phyloP scores from a whole-genome alignment of 805 yeast genomes.

The Hanseniaspora taiwanica region DNA sequence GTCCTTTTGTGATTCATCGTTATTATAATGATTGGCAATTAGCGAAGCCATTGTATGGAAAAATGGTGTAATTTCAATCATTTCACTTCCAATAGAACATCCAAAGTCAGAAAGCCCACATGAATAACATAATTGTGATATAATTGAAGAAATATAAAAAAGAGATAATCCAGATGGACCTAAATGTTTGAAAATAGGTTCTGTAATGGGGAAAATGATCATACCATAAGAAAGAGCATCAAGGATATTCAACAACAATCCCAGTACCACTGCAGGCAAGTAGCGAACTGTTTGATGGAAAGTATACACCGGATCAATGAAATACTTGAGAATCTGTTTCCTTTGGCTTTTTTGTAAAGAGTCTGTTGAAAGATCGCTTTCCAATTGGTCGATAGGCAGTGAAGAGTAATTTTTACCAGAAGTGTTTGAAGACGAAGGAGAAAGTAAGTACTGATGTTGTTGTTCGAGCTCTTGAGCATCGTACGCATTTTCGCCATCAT shows the following conservation, averaged over 20 bases:
- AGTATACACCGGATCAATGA: not conserved
- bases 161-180: slow-evolving; percentile 87
- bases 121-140: slow-evolving; percentile 79
- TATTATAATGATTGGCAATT: slow-evolving; percentile 31
- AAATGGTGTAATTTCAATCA: slow-evolving; percentile 98
- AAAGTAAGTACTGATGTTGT: not conserved
- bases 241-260: slow-evolving; percentile 70
- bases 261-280: slow-evolving; percentile 73
- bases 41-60: slow-evolving; percentile 87
- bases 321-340: not conserved
- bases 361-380: no score
- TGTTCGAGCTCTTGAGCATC: not conserved
- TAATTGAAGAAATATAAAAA: slow-evolving; percentile 86
- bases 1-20: slow-evolving; percentile 33
- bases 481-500: slow-evolving; percentile 1
- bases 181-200: slow-evolving; percentile 56
- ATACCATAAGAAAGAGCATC: slow-evolving; percentile 95
- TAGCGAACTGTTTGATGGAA: slow-evolving; percentile 11
- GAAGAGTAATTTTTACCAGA: no score
- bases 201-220: slow-evolving; percentile 91
- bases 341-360: no score
- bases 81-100: slow-evolving; percentile 91
- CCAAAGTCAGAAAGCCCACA: slow-evolving; percentile 83
- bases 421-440: slow-evolving; percentile 2
- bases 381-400: no score